These are phyloP conservation scores for Luzula sylvatica DNA, from an alignment of 176 grass and related monocot species.

Conservation along the genomic window DNA sequence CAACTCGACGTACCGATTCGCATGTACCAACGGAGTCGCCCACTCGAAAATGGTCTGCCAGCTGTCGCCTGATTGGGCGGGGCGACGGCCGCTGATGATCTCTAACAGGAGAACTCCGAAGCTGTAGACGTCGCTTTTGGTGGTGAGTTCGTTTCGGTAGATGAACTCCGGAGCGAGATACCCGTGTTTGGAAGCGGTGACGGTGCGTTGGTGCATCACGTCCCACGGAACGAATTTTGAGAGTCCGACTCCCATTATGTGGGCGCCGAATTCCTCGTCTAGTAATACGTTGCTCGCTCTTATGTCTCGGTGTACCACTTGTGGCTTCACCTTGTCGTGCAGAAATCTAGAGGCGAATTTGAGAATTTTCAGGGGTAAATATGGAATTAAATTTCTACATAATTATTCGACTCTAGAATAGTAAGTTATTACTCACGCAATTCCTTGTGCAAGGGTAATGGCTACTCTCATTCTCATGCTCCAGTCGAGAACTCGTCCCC, in stretches of 20 bases:
- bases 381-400: background rate
- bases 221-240: constrained; percentile 98
- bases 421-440: constrained; percentile 94
- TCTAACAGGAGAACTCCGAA: constrained; percentile 89
- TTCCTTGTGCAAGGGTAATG: constrained; percentile 92
- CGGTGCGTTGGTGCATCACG: constrained; percentile 93
- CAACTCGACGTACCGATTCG: constrained; percentile 77
- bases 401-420: constrained; percentile 4
- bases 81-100: constrained; percentile 73
- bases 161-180: constrained; percentile 96
- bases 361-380: too few relatives aligned
- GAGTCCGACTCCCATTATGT: constrained; percentile 87
- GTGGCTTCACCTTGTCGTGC: constrained; percentile 96
- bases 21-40: constrained; percentile 80
- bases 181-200: constrained; percentile 77
- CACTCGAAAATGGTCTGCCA: constrained; percentile 95
- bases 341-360: constrained; percentile 43
- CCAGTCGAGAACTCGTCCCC: constrained; percentile 89
- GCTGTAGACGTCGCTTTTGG: constrained; percentile 94
- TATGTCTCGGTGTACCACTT: constrained; percentile 96
- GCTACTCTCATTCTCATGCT: constrained; percentile 91
- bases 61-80: constrained; percentile 67
- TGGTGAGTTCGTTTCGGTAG: constrained; percentile 91
- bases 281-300: constrained; percentile 87
- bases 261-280: constrained; percentile 87